Base-by-base conservation (phyloP, 2,329 filamentous ascomycete species). In the Venturia oleaginea region DNA sequence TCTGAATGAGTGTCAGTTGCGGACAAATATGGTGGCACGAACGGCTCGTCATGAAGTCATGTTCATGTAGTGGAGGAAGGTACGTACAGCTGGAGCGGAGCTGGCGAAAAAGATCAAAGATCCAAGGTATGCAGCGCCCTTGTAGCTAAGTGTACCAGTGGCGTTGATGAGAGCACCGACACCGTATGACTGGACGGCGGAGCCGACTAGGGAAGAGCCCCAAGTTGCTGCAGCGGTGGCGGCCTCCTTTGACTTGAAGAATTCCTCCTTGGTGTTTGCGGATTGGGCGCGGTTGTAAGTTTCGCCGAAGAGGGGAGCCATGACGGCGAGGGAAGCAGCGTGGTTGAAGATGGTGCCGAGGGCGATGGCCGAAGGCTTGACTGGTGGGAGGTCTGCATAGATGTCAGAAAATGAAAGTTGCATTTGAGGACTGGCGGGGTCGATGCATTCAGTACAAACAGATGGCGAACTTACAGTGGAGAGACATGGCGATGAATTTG, bases 351-450 rank as follows among this genome's bases (percentile, higher is more conserved):
- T 81, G 68, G 92, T 94, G 80, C 94, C 94, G 74, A 97, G 86
- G 74, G 93, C 94, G 75, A 99, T 96, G 73, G 94, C 93, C 75
- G 92, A 97, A 71, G 94, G 94, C 88, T 97, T 97, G 75, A 99
- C 94, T 70, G 92, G 82, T 70, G 87, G 87, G 64, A 90, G 83
- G 76, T 89, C 84, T 87, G 68, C 24, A 59, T 66, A 61, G 62
- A 34, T 46, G 24, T 34, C 38, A 66, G 32, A n/a, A 22, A n/a
- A 8, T 48, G 24, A 40, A 40, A 40, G 37, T n/a, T n/a, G n/a
- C n/a, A n/a, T n/a, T n/a, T n/a, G n/a, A n/a, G n/a, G n/a, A n/a
- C n/a, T n/a, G n/a, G 46, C 46, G 46, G 43, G 43, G 46, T 51
- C 27, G 22, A 24, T 8, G 22, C 22, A 22, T 13, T 3, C 15